Evolutionary conservation across 1,284 basidiomycete genomes (phyloP).

Genomic region (Papiliotrema laurentii): DNA sequence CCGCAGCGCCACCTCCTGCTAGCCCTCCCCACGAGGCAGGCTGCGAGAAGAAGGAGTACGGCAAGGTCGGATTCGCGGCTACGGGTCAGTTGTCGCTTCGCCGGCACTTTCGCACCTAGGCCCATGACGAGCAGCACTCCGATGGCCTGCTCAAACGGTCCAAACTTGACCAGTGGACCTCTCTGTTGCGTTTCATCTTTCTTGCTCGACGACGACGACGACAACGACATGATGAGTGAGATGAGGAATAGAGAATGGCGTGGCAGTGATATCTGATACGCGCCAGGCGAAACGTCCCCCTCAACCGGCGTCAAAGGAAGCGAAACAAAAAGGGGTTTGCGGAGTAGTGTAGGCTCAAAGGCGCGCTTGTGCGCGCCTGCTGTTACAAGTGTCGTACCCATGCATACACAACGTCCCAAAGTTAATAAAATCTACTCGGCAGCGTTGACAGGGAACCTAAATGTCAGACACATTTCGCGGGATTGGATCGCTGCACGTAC

Average conservation of each 20-base stretch:
- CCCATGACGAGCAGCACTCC: slow-evolving; percentile 27
- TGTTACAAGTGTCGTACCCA: slow-evolving; percentile 5
- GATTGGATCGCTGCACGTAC: slow-evolving; percentile 19
- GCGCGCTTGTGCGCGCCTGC: not conserved
- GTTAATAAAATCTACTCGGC: slow-evolving; percentile 33
- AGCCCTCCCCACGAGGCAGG: not conserved
- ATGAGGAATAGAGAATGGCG: not conserved
- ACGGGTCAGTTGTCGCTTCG: slow-evolving; percentile 4
- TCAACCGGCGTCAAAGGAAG: not conserved
- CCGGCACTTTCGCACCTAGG: slow-evolving; percentile 14
- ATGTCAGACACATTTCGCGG: slow-evolving; percentile 7
- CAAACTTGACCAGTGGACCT: slow-evolving; percentile 21
- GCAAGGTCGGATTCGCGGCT: slow-evolving; percentile 23
- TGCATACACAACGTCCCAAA: slow-evolving; percentile 35
- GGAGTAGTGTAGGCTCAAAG: not conserved
- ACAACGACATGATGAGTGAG: slow-evolving; percentile 11
- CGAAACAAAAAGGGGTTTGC: not conserved
- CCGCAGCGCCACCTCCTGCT: not conserved
- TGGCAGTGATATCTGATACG: not conserved
- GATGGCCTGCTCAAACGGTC: slow-evolving; percentile 33
- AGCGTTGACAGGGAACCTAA: slow-evolving; percentile 42
- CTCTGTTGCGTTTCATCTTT: slow-evolving; percentile 17
- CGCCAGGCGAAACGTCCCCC: slow-evolving; percentile 1
- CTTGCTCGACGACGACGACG: too few relatives aligned
- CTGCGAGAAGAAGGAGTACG: slow-evolving; percentile 18